Base-by-base conservation (phyloP, 2,329 filamentous ascomycete species). In the Colletotrichum endophyticum region DNA sequence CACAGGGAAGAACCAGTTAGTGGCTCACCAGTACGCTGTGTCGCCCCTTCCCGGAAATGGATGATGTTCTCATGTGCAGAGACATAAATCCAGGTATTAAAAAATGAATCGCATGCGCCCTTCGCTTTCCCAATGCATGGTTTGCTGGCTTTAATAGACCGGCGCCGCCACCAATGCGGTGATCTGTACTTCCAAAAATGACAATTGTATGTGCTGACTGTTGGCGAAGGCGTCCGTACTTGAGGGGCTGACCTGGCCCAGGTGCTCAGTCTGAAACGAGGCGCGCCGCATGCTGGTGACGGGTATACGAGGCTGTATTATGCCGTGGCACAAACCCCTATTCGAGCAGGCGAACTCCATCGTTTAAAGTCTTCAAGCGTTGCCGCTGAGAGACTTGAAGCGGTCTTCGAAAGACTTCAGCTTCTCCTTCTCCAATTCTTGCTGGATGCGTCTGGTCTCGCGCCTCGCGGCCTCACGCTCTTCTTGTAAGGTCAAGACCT, bases 401-500 rank as follows among this genome's bases (percentile, higher is more conserved):
- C 84, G 82, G 5, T 85, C 82, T 77, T 86, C 83, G 76, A 86
- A 85, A 59, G 86, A 85, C 82, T 90, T 90, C 79, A 92, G 88
- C 80, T 91, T 90, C 85, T 95, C 93, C 74, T 89, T 88, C 76
- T 92, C 89, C 76, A 96, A 91, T 78, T 92, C 88, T 72, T 89
- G 89, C 83, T 96, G 93, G 67, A 97, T 88, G 81, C 88, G 90
- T 80, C 91, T 90, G 74, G 95, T 96, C 84, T 94, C 91, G 67
- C 92, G 91, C 80, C 95, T 91, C 27, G 95, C 94, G 79, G 93
- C 92, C 81, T 97, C 95, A 80, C 92, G 90, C 84, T 94, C 92
- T 79, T 92, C 91, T 84, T 96, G 95, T 64, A 98, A 88, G 82
- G 95, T 94, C 80, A 94, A 92, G 62, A 97, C 95, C 85, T 96